Conservation (phyloP, 371 early-diverging fungal species). For the Rhizoclosmatium hyalinum region DNA sequence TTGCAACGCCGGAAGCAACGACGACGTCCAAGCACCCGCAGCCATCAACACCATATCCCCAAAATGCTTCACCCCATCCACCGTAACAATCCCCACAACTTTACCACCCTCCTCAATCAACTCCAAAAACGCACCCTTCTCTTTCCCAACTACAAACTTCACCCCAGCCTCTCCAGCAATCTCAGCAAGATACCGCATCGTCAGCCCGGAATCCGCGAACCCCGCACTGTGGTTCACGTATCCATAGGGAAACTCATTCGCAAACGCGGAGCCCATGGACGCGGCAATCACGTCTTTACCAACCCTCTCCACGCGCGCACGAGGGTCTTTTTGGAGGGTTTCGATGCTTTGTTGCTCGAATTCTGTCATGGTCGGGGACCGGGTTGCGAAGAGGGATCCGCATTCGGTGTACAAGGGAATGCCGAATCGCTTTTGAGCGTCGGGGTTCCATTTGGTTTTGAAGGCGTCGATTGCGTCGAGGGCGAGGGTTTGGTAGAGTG, state of each 20-base stretch:
- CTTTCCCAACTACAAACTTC: constrained; percentile 46
- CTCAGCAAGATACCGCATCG: constrained; percentile 33
- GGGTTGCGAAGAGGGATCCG: constrained; percentile 46
- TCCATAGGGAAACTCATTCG: constrained; percentile 7
- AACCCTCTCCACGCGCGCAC: not conserved
- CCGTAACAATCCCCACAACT: constrained; percentile 53
- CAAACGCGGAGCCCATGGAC: constrained; percentile 25
- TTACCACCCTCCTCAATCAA: not conserved
- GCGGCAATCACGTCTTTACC: not conserved
- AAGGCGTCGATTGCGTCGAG: constrained; percentile 54
- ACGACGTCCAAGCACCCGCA: constrained; percentile 64
- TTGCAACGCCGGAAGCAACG: constrained; percentile 51
- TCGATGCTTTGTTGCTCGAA: constrained; percentile 48
- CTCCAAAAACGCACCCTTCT: constrained; percentile 41
- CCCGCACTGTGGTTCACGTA: constrained; percentile 32
- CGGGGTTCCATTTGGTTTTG: constrained; percentile 60
- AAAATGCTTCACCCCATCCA: constrained; percentile 46
- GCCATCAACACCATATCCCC: constrained; percentile 56
- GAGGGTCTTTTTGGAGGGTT: constrained; percentile 22
- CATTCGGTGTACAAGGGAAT: constrained; percentile 50
- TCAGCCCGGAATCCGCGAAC: constrained; percentile 33
- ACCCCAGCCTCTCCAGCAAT: constrained; percentile 48
- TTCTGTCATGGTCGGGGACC: constrained; percentile 38
- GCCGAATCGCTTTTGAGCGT: constrained; percentile 38
- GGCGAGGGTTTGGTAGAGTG: constrained; percentile 43